Evolutionary conservation across 768 basidiomycete species (phyloP), one percentile per base, ranked within the genome.

Genomic region (Agrocybe pediades): DNA sequence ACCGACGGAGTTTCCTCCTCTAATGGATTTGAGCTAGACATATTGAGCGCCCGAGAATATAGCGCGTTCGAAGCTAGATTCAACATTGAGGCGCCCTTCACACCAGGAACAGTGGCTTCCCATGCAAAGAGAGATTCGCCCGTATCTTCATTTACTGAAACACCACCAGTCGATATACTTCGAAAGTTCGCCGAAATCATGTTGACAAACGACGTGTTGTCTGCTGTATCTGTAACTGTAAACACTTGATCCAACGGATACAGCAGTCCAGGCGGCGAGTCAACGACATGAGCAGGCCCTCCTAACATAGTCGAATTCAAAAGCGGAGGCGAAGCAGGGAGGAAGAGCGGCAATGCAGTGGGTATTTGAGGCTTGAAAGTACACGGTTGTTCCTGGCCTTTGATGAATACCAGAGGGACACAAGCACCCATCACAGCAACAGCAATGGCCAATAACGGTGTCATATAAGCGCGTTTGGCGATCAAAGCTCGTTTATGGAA

Each of bases 401-500:
- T 68, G 57, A 91, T 74, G 73, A 86, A 90, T 51, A 86, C 71
- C 8, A 90, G 69, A 0, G 90, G 88, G 46, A 90, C 77, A 39
- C 83, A 84, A 0, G 86, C 72, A 6, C 85, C 90, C 6, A 80
- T 81, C 36, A 89, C 73, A 3, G 80, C 81, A 25, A 87, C 68
- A 26, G 78, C 49, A 16, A 85, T 70, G 2, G 77, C 69, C 9
- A 92, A 72, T 6, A 82, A 41, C 1, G 84, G 84, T 0, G 85
- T 78, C 16, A 92, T 66, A 88, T 88, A 92, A 56, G 83, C 85
- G 36, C 86, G 78, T 19, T 81, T 79, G 0, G 81, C 72, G 45
- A 92, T 79, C 20, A 90, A 70, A 4, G 73, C 62, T 3, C 90
- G 84, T 66, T 92, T 92, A 59, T 83, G 73, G 71, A 89, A 85